phyloP scores from a whole-genome alignment of 441 rosid species.

The Hypseocharis bilobata region DNA sequence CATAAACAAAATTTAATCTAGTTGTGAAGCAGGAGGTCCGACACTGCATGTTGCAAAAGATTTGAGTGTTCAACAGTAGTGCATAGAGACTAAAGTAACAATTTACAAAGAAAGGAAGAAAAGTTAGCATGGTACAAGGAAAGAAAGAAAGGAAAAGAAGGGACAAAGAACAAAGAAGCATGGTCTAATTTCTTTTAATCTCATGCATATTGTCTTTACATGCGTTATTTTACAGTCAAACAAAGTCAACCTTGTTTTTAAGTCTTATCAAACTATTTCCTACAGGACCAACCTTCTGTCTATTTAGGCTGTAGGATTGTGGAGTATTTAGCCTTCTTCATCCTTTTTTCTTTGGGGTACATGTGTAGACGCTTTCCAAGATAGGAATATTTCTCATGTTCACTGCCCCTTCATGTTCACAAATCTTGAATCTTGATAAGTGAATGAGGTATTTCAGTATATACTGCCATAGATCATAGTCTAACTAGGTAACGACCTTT shows the following conservation, averaged over 20 bases:
- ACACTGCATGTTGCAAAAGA: background rate
- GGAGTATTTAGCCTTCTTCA: too few relatives aligned
- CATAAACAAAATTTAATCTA: too few relatives aligned
- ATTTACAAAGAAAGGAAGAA: background rate
- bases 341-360: too few relatives aligned
- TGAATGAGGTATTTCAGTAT: too few relatives aligned
- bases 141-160: slow-evolving; percentile 1
- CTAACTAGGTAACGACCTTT: background rate
- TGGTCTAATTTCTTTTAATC: slow-evolving; percentile 1
- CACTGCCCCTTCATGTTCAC: too few relatives aligned
- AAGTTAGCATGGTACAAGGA: slow-evolving; percentile 1
- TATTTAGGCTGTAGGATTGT: too few relatives aligned
- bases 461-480: too few relatives aligned
- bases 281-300: background rate
- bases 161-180: background rate
- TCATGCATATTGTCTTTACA: background rate
- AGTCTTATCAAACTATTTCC: background rate
- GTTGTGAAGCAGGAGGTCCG: background rate
- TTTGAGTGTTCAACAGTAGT: background rate
- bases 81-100: background rate
- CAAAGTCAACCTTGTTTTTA: background rate
- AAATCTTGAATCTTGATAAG: too few relatives aligned
- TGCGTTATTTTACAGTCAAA: too few relatives aligned
- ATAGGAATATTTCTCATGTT: too few relatives aligned
- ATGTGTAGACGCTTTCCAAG: too few relatives aligned